Evolutionary conservation across 306 rosid genomes (phyloP).

Genomic region (Vigna reflexopilosa): DNA sequence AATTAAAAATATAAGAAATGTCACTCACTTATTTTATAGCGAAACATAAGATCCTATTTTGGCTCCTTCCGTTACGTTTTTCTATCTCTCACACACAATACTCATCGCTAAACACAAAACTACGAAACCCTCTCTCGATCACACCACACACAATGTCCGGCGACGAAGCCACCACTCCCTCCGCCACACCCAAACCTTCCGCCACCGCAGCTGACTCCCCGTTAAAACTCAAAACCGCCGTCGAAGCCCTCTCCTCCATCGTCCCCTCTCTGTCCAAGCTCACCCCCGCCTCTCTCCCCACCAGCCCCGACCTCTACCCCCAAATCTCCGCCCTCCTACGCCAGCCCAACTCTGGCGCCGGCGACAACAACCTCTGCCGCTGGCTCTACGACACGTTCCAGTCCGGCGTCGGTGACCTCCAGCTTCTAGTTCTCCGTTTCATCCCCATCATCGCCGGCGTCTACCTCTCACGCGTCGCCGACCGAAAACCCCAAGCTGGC

Average conservation of each 20-base stretch:
- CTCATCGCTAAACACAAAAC: not conserved
- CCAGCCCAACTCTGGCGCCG: constrained; percentile 68
- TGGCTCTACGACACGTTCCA: constrained; percentile 96
- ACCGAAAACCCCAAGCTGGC: constrained; percentile 66
- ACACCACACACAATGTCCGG: constrained; percentile 39
- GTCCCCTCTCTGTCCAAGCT: constrained; percentile 52
- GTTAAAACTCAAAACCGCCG: constrained; percentile 44
- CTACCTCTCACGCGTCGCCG: constrained; percentile 68
- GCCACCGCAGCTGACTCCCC: not conserved
- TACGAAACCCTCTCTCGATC: not conserved
- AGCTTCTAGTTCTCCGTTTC: constrained; percentile 74
- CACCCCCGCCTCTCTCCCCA: constrained; percentile 22
- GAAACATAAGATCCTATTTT: constrained; percentile 36
- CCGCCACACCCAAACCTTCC: not conserved
- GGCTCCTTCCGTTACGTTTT: constrained; percentile 8
- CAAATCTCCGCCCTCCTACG: constrained; percentile 70
- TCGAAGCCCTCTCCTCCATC: constrained; percentile 63
- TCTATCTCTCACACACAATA: not conserved
- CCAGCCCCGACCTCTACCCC: constrained; percentile 48
- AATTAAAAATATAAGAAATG: too few relatives aligned
- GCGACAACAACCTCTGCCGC: constrained; percentile 77
- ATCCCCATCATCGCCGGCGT: constrained; percentile 66
- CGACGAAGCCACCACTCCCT: constrained; percentile 26
- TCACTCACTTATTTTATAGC: too few relatives aligned
- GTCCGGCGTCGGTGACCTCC: constrained; percentile 59